Evolutionary conservation across 2,329 filamentous ascomycete genomes (phyloP).

Genomic region (Pochonia chlamydosporia): DNA sequence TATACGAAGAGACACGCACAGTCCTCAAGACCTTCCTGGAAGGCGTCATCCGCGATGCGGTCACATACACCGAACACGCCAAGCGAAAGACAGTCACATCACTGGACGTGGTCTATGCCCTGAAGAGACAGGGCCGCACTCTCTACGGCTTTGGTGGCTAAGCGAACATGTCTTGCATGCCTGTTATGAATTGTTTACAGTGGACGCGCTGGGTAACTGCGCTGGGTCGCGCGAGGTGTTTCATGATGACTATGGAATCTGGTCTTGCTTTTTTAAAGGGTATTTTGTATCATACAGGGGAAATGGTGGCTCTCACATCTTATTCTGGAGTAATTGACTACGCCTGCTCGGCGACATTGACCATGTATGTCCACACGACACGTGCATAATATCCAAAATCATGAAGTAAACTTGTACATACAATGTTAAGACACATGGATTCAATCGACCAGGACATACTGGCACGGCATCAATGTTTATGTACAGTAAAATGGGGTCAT

Average conservation of each 20-base stretch:
- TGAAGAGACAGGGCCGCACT: conserved; percentile 67
- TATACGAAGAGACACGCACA: conserved; percentile 73
- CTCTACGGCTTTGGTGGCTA: conserved; percentile 90
- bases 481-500: too few species aligned
- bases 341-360: conserved; percentile 20
- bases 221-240: conserved; percentile 27
- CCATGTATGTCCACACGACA: neutral
- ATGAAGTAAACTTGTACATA: too few species aligned
- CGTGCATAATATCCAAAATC: too few species aligned
- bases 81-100: conserved; percentile 76
- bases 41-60: conserved; percentile 68
- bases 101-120: conserved; percentile 60
- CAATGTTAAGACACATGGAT: too few species aligned
- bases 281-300: conserved; percentile 39
- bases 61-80: conserved; percentile 75
- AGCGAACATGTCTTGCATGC: conserved; percentile 19
- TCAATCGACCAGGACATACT: too few species aligned
- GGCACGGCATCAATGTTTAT: too few species aligned
- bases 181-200: conserved; percentile 26
- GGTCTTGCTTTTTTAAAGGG: conserved; percentile 31
- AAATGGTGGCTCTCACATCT: conserved; percentile 27
- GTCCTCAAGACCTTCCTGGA: conserved; percentile 75
- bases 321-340: conserved; percentile 26
- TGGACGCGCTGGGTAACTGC: conserved; percentile 1
- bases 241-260: conserved; percentile 36